phyloP scores from a whole-genome alignment of 805 yeast genomes.

The Tetrapisispora taiwanensis region DNA sequence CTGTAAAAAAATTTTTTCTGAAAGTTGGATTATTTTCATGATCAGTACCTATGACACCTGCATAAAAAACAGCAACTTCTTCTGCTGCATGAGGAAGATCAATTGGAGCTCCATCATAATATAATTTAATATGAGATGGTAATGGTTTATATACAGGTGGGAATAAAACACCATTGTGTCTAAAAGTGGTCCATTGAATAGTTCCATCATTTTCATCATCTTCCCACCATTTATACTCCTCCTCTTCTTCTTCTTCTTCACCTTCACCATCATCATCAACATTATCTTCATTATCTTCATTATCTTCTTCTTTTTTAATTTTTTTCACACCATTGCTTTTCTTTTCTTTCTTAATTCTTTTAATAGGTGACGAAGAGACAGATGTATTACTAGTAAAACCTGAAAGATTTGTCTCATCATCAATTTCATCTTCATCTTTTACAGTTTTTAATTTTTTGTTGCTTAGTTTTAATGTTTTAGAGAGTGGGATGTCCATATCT shows the following conservation, averaged over 20 bases:
- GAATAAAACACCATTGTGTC: constrained; percentile 84
- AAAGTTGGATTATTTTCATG: constrained; percentile 82
- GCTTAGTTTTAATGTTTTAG: background rate
- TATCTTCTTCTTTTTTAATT: background rate
- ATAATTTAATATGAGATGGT: constrained; percentile 64
- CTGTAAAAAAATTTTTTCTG: constrained; percentile 77
- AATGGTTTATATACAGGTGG: constrained; percentile 88
- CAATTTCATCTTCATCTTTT: constrained; percentile 4
- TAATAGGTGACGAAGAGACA: constrained; percentile 1
- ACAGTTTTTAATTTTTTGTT: background rate
- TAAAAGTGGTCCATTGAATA: constrained; percentile 76
- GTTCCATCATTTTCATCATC: constrained; percentile 57
- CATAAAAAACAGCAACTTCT: constrained; percentile 94
- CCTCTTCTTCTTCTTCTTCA: constrained; percentile 38
- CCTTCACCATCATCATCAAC: constrained; percentile 4
- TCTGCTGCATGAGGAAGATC: constrained; percentile 73
- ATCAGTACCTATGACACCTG: constrained; percentile 77
- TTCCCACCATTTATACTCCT: constrained; percentile 81
- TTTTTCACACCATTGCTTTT: background rate
- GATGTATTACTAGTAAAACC: background rate
- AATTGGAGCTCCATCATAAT: constrained; percentile 70
- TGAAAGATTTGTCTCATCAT: constrained; percentile 7
- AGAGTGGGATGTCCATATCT: background rate
- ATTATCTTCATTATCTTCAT: constrained; percentile 2
- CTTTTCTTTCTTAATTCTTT: background rate